phyloP scores from a whole-genome alignment of 2,329 filamentous ascomycete species.

The Bisporella sp. region DNA sequence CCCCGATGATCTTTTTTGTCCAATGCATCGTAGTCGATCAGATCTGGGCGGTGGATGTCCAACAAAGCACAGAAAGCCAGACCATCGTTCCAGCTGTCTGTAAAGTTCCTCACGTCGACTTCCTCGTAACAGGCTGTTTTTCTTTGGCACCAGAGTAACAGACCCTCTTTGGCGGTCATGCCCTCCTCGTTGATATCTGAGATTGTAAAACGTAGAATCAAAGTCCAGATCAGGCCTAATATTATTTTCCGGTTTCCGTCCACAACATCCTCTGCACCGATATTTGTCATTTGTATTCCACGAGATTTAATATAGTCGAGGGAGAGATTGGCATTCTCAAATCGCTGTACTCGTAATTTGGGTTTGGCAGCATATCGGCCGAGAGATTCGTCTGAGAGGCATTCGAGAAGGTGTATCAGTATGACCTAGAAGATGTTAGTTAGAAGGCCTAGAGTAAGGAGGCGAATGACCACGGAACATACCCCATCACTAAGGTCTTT shows the following conservation, averaged over 20 bases:
- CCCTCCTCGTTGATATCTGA: constrained; percentile 98
- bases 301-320: constrained; percentile 88
- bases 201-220: constrained; percentile 97
- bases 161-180: constrained; percentile 92
- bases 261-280: constrained; percentile 95
- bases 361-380: constrained; percentile 95
- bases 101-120: constrained; percentile 93
- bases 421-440: constrained; percentile 56
- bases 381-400: constrained; percentile 87
- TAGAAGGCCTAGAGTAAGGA: constrained; percentile 2
- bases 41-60: constrained; percentile 92
- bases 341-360: constrained; percentile 90
- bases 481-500: constrained; percentile 90
- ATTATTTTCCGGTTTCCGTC: constrained; percentile 98
- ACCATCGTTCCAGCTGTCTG: constrained; percentile 93
- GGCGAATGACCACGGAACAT: constrained; percentile 34
- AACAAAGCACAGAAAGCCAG: constrained; percentile 92
- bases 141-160: constrained; percentile 93
- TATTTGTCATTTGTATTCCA: constrained; percentile 96
- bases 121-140: constrained; percentile 99
- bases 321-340: constrained; percentile 96
- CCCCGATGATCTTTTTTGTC: constrained; percentile 92
- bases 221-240: constrained; percentile 92
- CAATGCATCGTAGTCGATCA: constrained; percentile 92
- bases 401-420: constrained; percentile 94